phyloP scores from a whole-genome alignment of 2,329 filamentous ascomycete species.

The Xenosphaeropsis pyriputrescens region DNA sequence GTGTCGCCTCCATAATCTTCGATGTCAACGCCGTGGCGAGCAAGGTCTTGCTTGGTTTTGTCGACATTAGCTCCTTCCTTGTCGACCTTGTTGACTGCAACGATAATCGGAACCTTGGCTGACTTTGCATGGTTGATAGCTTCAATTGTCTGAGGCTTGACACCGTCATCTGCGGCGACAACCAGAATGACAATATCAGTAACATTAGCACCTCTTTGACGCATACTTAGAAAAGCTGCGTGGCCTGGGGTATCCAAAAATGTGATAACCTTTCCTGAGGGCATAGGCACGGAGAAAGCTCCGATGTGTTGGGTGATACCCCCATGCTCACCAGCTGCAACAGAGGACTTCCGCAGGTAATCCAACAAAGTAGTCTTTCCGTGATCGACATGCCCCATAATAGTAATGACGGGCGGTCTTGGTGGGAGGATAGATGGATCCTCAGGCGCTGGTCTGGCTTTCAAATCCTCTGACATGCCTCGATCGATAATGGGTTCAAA shows the following conservation, averaged over 20 bases:
- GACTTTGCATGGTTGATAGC: conserved; percentile 84
- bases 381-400: conserved; percentile 98
- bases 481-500: conserved; percentile 69
- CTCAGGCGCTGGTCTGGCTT: conserved; percentile 50
- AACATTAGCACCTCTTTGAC: conserved; percentile 84
- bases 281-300: conserved; percentile 83
- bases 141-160: conserved; percentile 94
- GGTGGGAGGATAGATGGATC: conserved; percentile 54
- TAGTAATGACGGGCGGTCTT: conserved; percentile 88
- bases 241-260: conserved; percentile 96
- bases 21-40: conserved; percentile 71
- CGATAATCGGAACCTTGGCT: conserved; percentile 86
- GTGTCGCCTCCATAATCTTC: conserved; percentile 94
- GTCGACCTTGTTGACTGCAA: conserved; percentile 96
- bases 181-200: conserved; percentile 95
- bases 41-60: conserved; percentile 76
- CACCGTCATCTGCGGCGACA: conserved; percentile 90
- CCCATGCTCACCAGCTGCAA: conserved; percentile 83
- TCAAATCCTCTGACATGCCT: conserved; percentile 54
- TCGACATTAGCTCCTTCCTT: conserved; percentile 71
- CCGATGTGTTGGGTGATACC: conserved; percentile 98
- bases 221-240: conserved; percentile 90
- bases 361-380: conserved; percentile 96
- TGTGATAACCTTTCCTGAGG: conserved; percentile 78
- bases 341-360: conserved; percentile 81